These are phyloP conservation scores for Russula sp. DNA, from an alignment of 768 basidiomycete species.

Conservation along the genomic window DNA sequence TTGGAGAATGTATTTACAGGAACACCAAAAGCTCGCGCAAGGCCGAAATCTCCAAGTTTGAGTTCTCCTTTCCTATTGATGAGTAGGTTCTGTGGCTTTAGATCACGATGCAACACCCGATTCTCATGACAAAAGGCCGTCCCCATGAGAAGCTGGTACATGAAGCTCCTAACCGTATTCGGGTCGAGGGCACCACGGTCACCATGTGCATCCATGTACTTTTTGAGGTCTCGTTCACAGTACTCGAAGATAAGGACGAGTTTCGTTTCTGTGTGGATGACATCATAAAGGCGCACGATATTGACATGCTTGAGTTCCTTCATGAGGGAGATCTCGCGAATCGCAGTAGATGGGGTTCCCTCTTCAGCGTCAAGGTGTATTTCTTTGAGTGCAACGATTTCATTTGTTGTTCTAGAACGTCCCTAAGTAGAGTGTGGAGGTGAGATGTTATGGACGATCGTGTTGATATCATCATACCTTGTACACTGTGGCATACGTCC, in stretches of 20 bases:
- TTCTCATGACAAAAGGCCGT: constrained; percentile 99
- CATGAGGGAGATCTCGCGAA: constrained; percentile 98
- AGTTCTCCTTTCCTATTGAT: constrained; percentile 97
- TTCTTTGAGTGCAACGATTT: constrained; percentile 97
- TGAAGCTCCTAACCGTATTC: constrained; percentile 85
- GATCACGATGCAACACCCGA: constrained; percentile 92
- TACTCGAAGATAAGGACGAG: constrained; percentile 98
- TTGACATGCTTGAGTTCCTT: constrained; percentile 99
- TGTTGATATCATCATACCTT: constrained; percentile 48
- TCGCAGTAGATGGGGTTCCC: constrained; percentile 97
- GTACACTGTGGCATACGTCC: constrained; percentile 96
- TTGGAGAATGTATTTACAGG: constrained; percentile 99
- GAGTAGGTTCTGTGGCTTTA: constrained; percentile 97
- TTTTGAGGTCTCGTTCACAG: constrained; percentile 97
- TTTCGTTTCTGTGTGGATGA: constrained; percentile 97
- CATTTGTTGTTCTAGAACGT: constrained; percentile 93
- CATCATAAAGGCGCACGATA: constrained; percentile 96
- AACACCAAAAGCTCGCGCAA: constrained; percentile 96
- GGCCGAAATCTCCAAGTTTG: constrained; percentile 95
- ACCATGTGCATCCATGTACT: constrained; percentile 98
- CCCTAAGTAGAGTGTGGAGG: constrained; percentile 44
- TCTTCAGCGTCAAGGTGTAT: constrained; percentile 99
- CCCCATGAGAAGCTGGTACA: constrained; percentile 95
- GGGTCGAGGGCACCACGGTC: constrained; percentile 92
- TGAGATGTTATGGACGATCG: constrained; percentile 5